A percentile compares a stretch with the other conserved stretches of the same genome.
phyloP scores from a whole-genome alignment of 805 yeast genomes.

The Kodamaea sagamina region DNA sequence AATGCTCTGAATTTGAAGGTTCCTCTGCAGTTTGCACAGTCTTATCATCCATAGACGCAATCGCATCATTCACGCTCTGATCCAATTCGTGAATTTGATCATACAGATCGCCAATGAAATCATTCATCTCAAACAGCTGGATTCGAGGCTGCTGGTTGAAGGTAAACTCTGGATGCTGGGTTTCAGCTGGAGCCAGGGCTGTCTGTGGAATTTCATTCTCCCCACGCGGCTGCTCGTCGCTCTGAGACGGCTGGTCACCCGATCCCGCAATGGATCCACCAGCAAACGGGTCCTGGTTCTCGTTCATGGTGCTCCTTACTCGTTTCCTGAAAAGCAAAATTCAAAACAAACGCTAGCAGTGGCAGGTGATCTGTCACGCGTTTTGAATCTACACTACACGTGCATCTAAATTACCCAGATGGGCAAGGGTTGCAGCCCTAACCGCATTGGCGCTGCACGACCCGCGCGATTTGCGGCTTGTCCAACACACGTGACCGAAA shows the following conservation, averaged over 20 bases:
- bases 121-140: slow-evolving; percentile 1
- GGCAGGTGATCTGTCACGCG: too few species aligned
- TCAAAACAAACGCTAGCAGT: too few species aligned
- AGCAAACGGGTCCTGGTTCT: slow-evolving; percentile 1
- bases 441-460: slow-evolving; percentile 4
- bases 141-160: too few species aligned
- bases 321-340: slow-evolving; percentile 1
- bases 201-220: too few species aligned
- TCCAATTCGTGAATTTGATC: background rate
- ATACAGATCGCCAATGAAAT: background rate
- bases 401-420: background rate
- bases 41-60: background rate
- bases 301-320: slow-evolving; percentile 1
- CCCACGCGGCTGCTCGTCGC: too few species aligned
- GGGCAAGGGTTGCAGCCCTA: background rate
- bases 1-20: too few species aligned
- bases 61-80: slow-evolving; percentile 3
- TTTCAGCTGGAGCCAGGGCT: too few species aligned
- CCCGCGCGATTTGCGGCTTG: background rate
- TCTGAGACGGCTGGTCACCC: too few species aligned
- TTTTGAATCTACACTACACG: background rate
- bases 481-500: slow-evolving; percentile 6
- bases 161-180: too few species aligned
- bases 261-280: background rate
- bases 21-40: background rate